A percentile compares a stretch with the other conserved stretches of the same genome.
Evolutionary conservation across 257 asterid genomes (phyloP).

Genomic region (Fraxinus excelsior): DNA sequence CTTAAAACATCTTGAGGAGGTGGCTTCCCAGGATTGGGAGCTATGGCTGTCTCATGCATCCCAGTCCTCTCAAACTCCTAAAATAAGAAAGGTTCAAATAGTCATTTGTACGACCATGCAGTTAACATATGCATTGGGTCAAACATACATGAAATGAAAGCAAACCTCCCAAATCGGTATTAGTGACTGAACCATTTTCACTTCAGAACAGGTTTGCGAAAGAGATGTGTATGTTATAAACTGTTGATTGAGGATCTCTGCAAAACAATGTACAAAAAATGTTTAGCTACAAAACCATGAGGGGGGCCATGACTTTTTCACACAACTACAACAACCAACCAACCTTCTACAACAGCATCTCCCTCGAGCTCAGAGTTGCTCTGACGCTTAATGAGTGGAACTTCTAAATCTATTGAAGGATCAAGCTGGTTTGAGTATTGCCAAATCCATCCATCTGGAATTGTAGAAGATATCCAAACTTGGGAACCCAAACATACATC

Average conservation of each 20-base stretch:
- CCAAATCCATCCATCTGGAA: slow-evolving; percentile 88
- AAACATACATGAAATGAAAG: slow-evolving; percentile 26
- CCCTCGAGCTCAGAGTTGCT: slow-evolving; percentile 90
- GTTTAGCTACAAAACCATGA: slow-evolving; percentile 25
- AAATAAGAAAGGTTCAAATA: slow-evolving; percentile 29
- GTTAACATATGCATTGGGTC: slow-evolving; percentile 10
- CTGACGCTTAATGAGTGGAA: slow-evolving; percentile 58
- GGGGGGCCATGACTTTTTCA: slow-evolving; percentile 18
- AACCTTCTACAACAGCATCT: slow-evolving; percentile 84
- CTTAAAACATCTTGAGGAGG: slow-evolving; percentile 66
- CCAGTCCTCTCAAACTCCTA: slow-evolving; percentile 82
- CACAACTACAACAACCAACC: slow-evolving; percentile 30
- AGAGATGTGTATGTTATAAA: slow-evolving; percentile 56
- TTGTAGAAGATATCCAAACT: slow-evolving; percentile 76
- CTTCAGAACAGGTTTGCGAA: slow-evolving; percentile 66
- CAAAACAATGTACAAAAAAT: slow-evolving; percentile 11
- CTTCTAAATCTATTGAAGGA: slow-evolving; percentile 43
- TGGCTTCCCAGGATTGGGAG: slow-evolving; percentile 66
- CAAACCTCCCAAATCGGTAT: slow-evolving; percentile 97
- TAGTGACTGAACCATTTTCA: slow-evolving; percentile 90
- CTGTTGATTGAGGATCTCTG: slow-evolving; percentile 87
- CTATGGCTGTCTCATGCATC: slow-evolving; percentile 45
- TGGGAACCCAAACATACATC: slow-evolving; percentile 38
- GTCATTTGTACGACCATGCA: slow-evolving; percentile 24
- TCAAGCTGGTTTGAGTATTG: slow-evolving; percentile 45